Percentiles rank a stretch among this genome's conserved stretches.
phyloP scores from a whole-genome alignment of 331 rosid species.

The Arachis monticola region DNA sequence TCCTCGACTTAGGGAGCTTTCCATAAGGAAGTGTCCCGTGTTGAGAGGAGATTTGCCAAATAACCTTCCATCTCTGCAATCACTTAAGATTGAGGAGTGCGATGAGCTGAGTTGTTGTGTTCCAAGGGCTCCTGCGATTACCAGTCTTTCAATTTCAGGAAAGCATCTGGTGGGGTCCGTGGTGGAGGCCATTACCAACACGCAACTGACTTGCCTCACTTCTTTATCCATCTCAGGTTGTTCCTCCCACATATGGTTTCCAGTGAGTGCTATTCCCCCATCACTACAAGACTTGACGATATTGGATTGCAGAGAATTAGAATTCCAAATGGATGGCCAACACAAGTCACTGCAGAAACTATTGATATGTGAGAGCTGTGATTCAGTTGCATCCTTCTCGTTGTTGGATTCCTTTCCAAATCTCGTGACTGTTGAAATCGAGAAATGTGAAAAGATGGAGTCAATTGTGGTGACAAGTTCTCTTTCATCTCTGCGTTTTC shows the following conservation, averaged over 20 bases:
- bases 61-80: background rate
- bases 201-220: background rate
- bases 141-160: no score
- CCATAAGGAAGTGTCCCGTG: background rate
- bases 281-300: background rate
- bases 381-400: background rate
- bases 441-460: background rate
- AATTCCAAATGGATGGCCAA: background rate
- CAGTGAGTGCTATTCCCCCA: background rate
- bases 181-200: background rate
- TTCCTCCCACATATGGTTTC: background rate
- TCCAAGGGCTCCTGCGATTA: background rate
- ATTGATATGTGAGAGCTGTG: fast-evolving
- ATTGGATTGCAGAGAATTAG: background rate
- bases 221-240: background rate
- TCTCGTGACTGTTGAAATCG: background rate
- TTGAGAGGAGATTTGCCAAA: background rate
- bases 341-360: background rate
- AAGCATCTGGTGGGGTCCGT: background rate
- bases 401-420: background rate
- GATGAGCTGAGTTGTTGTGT: background rate
- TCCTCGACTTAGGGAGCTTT: background rate
- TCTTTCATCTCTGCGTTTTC: background rate
- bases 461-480: background rate
- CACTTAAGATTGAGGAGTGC: background rate